phyloP scores from a whole-genome alignment of 352 stramenopile genomes.

The Globisporangium megalacanthum region DNA sequence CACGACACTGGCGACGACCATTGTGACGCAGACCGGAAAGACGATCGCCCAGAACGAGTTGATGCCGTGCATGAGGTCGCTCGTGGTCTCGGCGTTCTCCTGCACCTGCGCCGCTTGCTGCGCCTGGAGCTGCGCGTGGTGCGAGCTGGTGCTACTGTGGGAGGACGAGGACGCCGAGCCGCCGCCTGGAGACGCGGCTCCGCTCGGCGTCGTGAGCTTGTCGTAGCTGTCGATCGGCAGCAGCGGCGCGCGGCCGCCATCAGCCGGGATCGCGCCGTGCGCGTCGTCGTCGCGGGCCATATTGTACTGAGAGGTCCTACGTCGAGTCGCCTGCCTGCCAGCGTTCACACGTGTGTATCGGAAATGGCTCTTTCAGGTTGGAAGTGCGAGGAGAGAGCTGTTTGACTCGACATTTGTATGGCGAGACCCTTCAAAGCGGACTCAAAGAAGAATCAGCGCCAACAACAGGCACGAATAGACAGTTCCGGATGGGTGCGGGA shows the following conservation, averaged over 20 bases:
- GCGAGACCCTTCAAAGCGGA: too few relatives aligned
- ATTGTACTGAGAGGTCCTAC: background rate
- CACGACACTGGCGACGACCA: slow-evolving; percentile 74
- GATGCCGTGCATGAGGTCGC: slow-evolving; percentile 82
- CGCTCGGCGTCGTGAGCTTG: slow-evolving; percentile 53
- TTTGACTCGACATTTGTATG: too few relatives aligned
- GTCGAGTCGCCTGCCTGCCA: background rate
- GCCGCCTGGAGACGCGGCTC: slow-evolving; percentile 4
- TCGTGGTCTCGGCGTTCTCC: slow-evolving; percentile 29
- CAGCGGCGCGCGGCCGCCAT: slow-evolving; percentile 29
- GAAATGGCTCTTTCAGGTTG: background rate
- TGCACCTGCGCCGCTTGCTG: slow-evolving; percentile 13
- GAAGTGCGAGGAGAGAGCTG: too few relatives aligned
- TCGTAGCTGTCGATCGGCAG: slow-evolving; percentile 35
- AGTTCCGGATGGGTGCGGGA: too few relatives aligned
- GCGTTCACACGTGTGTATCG: slow-evolving; percentile 1
- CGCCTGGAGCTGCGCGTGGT: slow-evolving; percentile 10
- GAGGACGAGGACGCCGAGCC: background rate
- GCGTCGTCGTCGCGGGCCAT: slow-evolving; percentile 6
- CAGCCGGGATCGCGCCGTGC: slow-evolving; percentile 26
- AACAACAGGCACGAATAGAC: too few relatives aligned
- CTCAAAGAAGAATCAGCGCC: too few relatives aligned
- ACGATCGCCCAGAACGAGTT: slow-evolving; percentile 87
- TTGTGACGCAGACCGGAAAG: slow-evolving; percentile 76
- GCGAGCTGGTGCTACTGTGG: slow-evolving; percentile 8